phyloP scores from a whole-genome alignment of 2,329 filamentous ascomycete genomes.

The Colletotrichum sansevieriae region DNA sequence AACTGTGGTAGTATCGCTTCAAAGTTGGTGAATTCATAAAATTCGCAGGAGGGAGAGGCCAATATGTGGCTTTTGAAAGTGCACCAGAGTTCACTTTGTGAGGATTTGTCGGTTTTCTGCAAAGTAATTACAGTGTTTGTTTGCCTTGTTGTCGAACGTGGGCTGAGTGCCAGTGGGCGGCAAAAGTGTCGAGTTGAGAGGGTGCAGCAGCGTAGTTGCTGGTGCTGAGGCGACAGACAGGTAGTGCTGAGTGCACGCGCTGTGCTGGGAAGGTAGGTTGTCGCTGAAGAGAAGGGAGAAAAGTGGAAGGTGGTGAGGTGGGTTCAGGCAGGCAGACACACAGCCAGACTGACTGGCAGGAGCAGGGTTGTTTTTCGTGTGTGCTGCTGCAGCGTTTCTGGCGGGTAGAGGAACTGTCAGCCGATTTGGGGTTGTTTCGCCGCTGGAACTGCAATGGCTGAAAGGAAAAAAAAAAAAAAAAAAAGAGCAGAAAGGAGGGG shows the following conservation, averaged over 20 bases:
- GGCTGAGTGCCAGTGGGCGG: constrained; percentile 17
- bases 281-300: constrained; percentile 44
- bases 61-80: constrained; percentile 25
- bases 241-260: constrained; percentile 39
- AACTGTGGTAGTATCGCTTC: constrained; percentile 53
- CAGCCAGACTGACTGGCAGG: neutral
- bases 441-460: constrained; percentile 7
- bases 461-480: constrained; percentile 9
- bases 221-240: constrained; percentile 41
- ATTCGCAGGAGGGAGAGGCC: constrained; percentile 45
- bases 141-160: constrained; percentile 28
- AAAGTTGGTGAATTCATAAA: constrained; percentile 62
- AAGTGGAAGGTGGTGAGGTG: constrained; percentile 18
- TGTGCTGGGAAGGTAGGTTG: constrained; percentile 36
- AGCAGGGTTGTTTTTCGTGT: constrained; percentile 15
- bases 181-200: neutral
- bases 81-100: constrained; percentile 16
- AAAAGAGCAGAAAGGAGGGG: too few species aligned
- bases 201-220: neutral
- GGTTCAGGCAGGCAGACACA: constrained; percentile 35
- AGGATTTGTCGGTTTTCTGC: constrained; percentile 3
- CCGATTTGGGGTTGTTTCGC: constrained; percentile 27
- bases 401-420: constrained; percentile 29
- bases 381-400: constrained; percentile 26
- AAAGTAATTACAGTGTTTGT: constrained; percentile 15